Percentiles rank a stretch among this genome's conserved stretches.
Evolutionary conservation across 306 rosid species (phyloP).

Genomic region (Vigna unguiculata): DNA sequence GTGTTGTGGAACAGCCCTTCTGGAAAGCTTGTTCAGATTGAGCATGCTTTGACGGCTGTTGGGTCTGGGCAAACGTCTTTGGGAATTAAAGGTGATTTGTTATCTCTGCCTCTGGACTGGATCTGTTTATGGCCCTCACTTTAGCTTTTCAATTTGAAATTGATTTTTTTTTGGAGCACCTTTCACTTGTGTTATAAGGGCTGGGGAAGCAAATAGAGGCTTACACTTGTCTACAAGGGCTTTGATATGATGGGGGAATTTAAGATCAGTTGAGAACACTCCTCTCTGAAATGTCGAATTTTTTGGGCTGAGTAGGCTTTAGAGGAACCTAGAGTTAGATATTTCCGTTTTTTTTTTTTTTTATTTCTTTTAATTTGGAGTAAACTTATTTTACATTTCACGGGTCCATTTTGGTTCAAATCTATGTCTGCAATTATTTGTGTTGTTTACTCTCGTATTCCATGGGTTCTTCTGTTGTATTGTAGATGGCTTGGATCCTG

Average conservation of each 20-base stretch:
- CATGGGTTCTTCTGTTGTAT: slow-evolving; percentile 15
- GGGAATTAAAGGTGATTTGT: slow-evolving; percentile 82
- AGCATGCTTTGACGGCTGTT: slow-evolving; percentile 94
- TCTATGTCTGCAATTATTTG: slow-evolving; percentile 16
- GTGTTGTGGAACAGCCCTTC: slow-evolving; percentile 73
- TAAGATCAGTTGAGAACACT: not conserved
- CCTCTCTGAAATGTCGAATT: slow-evolving; percentile 6
- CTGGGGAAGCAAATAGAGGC: not conserved
- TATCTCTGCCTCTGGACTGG: not conserved
- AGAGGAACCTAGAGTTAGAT: slow-evolving; percentile 29
- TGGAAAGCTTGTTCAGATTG: slow-evolving; percentile 97
- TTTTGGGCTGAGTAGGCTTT: not conserved
- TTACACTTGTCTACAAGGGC: slow-evolving; percentile 7
- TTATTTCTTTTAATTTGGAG: not conserved
- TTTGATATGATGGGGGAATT: slow-evolving; percentile 6
- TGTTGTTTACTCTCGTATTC: slow-evolving; percentile 7
- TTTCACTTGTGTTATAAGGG: not conserved
- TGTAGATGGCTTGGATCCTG: slow-evolving; percentile 7
- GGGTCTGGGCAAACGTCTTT: slow-evolving; percentile 98
- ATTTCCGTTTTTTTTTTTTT: slow-evolving; percentile 19
- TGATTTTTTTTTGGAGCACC: not conserved
- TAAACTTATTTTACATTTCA: not conserved
- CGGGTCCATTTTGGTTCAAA: slow-evolving; percentile 9
- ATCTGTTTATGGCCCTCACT: slow-evolving; percentile 20
- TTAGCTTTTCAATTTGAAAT: slow-evolving; percentile 23